These are phyloP conservation scores for Phoma sp. DNA, from an alignment of 2,329 filamentous ascomycete species.

Conservation along the genomic window DNA sequence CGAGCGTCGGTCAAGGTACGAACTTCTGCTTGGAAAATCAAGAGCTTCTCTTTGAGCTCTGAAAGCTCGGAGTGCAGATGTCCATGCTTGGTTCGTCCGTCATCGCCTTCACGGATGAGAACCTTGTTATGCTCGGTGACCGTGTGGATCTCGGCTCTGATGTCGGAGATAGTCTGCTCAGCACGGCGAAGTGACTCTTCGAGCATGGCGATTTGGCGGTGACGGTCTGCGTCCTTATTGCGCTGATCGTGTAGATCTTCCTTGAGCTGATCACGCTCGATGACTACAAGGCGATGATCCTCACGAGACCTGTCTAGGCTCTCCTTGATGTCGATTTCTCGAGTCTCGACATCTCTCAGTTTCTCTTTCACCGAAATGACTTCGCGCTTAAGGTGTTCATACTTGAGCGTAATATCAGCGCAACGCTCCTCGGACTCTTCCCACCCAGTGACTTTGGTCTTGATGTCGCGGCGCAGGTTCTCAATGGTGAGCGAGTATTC, in stretches of 20 bases:
- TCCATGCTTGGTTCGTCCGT: conserved; percentile 23
- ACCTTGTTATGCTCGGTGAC: conserved; percentile 29
- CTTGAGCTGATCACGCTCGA: conserved; percentile 33
- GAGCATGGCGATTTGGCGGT: conserved; percentile 24
- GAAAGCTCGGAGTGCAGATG: conserved; percentile 22
- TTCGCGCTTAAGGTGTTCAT: conserved; percentile 33
- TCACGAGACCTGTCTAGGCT: conserved; percentile 25
- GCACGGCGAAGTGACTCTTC: conserved; percentile 32
- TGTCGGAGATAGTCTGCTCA: conserved; percentile 21
- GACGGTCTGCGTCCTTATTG: conserved; percentile 22
- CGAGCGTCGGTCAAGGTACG: conserved; percentile 25
- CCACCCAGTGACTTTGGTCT: conserved; percentile 25
- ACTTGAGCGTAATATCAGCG: conserved; percentile 28
- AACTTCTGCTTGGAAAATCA: conserved; percentile 30
- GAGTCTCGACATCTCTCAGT: conserved; percentile 24
- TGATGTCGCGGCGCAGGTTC: conserved; percentile 30
- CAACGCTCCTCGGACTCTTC: conserved; percentile 32
- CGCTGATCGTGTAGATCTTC: conserved; percentile 30
- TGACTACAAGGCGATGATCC: conserved; percentile 27
- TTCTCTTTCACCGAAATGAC: conserved; percentile 34
- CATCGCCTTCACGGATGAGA: conserved; percentile 25
- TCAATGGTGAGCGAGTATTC: conserved; percentile 29
- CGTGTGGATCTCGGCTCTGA: conserved; percentile 23
- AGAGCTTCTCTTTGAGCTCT: conserved; percentile 23
- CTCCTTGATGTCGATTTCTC: conserved; percentile 27